Conservation (phyloP, 1,284 basidiomycete genomes). For the Phellopilus nigrolimitatus region DNA sequence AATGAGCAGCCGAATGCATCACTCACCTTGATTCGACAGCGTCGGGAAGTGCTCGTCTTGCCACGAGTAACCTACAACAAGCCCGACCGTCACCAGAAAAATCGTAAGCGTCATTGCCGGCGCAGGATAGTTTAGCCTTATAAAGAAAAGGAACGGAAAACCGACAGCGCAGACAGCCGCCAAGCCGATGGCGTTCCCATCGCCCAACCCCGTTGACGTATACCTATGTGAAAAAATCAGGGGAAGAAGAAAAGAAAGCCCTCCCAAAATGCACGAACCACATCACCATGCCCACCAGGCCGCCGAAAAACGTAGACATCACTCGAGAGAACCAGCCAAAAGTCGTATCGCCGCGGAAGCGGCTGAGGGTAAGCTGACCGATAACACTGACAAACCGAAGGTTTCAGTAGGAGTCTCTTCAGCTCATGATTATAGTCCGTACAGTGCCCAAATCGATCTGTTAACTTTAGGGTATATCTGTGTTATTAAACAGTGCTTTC, state of each 20-base stretch:
- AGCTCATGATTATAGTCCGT: conserved; percentile 4
- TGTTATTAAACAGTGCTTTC: not conserved
- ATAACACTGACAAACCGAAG: conserved; percentile 45
- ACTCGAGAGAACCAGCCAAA: conserved; percentile 64
- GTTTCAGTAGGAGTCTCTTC: too few relatives aligned
- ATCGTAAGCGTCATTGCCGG: conserved; percentile 71
- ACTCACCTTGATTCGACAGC: conserved; percentile 45
- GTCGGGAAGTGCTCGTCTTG: conserved; percentile 46
- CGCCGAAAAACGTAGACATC: conserved; percentile 66
- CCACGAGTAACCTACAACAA: conserved; percentile 75
- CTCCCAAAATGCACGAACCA: conserved; percentile 45
- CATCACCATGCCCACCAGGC: conserved; percentile 60
- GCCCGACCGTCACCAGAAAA: conserved; percentile 62
- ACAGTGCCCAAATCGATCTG: conserved; percentile 36
- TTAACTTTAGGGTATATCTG: conserved; percentile 24
- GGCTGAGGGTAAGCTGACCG: conserved; percentile 63
- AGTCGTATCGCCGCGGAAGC: conserved; percentile 74
- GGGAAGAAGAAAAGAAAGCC: not conserved
- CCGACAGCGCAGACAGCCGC: conserved; percentile 65
- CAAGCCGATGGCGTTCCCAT: conserved; percentile 72
- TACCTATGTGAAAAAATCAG: conserved; percentile 45
- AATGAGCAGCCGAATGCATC: too few relatives aligned
- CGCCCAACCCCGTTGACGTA: conserved; percentile 59
- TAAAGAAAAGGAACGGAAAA: conserved; percentile 67
- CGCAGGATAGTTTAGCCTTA: conserved; percentile 70